Evolutionary conservation across 441 rosid species (phyloP).

Genomic region (Croton setiger): DNA sequence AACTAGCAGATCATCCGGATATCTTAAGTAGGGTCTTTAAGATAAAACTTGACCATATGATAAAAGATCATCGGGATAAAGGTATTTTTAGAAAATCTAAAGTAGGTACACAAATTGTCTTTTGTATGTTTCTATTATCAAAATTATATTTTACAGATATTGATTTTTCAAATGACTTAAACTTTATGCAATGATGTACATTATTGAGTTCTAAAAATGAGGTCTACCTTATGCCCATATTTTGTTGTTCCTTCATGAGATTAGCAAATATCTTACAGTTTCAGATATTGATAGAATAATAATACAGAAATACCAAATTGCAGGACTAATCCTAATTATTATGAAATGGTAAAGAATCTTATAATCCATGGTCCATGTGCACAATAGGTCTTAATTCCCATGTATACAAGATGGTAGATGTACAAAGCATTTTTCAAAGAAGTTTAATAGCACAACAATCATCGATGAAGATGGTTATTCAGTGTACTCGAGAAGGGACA

Average conservation of each 20-base stretch:
- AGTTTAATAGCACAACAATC: not conserved
- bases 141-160: no score
- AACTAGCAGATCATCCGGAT: not conserved
- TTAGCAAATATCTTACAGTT: not conserved
- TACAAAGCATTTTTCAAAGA: conserved; percentile 8
- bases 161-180: no score
- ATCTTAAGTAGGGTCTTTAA: not conserved
- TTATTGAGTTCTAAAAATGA: conserved; percentile 10
- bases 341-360: not conserved
- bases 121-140: no score
- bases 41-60: not conserved
- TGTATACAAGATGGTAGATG: conserved; percentile 8
- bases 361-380: conserved; percentile 27
- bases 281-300: not conserved
- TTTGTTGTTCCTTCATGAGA: not conserved
- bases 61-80: not conserved
- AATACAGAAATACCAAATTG: not conserved
- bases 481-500: not conserved
- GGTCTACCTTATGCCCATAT: conserved; percentile 11
- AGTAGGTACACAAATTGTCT: not conserved
- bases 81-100: not conserved
- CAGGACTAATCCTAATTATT: not conserved
- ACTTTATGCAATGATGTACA: not conserved
- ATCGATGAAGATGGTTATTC: conserved; percentile 11
- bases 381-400: not conserved